Conservation (phyloP, 2,329 filamentous ascomycete species). For the Fusarium papillatum region DNA sequence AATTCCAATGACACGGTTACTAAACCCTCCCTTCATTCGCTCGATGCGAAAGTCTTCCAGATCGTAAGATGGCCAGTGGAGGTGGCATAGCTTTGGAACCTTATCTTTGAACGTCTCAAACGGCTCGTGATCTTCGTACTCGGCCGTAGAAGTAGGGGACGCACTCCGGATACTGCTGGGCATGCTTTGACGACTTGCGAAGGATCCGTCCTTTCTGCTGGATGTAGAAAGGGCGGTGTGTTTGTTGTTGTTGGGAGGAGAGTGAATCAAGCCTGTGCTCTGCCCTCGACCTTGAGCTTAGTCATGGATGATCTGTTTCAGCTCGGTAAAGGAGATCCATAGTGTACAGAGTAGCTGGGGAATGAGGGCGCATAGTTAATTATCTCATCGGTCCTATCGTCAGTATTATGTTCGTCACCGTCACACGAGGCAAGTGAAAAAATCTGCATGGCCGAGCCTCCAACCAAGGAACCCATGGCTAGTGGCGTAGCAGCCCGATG, state of each 20-base stretch:
- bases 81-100: background rate
- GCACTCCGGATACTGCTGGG: background rate
- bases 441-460: background rate
- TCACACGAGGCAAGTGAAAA: no score
- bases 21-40: background rate
- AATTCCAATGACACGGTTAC: background rate
- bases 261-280: background rate
- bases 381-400: background rate
- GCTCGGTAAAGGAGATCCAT: background rate
- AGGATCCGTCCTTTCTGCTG: background rate
- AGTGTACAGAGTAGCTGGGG: background rate
- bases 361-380: background rate
- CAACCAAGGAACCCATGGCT: background rate
- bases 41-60: background rate
- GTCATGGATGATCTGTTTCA: background rate
- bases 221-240: background rate
- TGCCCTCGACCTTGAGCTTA: background rate
- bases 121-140: background rate
- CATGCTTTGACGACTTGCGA: background rate
- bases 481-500: background rate
- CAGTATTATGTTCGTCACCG: background rate
- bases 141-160: background rate
- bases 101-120: background rate
- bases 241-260: background rate
- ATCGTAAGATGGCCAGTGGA: background rate